A percentile compares a stretch with the other conserved stretches of the same genome.
Evolutionary conservation across 2,329 filamentous ascomycete species (phyloP).

Genomic region (Aspergillus unguis): DNA sequence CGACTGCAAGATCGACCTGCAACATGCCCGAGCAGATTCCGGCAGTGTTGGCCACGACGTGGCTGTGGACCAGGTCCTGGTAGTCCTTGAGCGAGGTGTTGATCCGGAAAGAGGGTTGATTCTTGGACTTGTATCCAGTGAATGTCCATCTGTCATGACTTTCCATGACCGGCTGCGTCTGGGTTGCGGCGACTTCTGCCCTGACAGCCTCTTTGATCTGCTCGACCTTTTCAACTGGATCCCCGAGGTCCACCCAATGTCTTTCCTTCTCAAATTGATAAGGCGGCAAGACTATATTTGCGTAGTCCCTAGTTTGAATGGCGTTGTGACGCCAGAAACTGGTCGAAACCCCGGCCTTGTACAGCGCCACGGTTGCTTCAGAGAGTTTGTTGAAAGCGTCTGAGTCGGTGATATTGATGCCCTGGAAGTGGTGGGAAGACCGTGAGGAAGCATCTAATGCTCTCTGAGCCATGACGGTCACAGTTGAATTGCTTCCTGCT

Average conservation of each 20-base stretch:
- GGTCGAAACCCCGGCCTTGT: background rate
- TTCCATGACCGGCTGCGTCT: no score
- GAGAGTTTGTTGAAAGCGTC: background rate
- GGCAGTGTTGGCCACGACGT: background rate
- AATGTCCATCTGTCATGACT: no score
- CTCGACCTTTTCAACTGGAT: no score
- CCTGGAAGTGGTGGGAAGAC: background rate
- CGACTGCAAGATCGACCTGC: background rate
- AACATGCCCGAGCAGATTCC: background rate
- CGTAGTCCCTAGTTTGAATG: background rate
- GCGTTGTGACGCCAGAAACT: background rate
- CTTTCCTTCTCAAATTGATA: constrained; percentile 1
- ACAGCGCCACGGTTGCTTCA: background rate
- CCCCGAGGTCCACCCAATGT: background rate
- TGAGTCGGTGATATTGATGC: background rate
- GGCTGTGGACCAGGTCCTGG: background rate
- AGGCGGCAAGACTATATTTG: background rate
- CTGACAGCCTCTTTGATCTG: no score
- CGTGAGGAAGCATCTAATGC: background rate
- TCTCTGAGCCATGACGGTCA: background rate
- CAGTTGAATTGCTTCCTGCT: background rate
- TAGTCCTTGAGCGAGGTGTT: background rate
- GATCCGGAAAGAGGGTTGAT: background rate
- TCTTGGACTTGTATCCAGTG: no score
- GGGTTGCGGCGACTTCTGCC: no score